Conservation (phyloP, 805 yeast genomes). For the Candida ulmi region DNA sequence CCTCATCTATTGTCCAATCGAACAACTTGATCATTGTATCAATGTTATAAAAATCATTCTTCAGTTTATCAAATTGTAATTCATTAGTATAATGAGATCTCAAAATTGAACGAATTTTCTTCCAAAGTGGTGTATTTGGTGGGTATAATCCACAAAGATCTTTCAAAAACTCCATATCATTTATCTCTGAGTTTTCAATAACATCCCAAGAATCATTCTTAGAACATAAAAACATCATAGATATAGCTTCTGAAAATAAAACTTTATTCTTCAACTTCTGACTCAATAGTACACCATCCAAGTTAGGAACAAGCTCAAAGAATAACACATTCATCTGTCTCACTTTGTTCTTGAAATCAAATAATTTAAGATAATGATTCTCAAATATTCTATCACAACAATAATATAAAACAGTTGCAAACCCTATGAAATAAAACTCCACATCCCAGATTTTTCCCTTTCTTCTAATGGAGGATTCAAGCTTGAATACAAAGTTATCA, state of each 20-base stretch:
- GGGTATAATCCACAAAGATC: conserved; percentile 7
- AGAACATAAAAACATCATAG: conserved; percentile 10
- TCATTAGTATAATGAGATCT: not conserved
- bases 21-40: conserved; percentile 4
- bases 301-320: conserved; percentile 12
- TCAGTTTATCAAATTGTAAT: conserved; percentile 1
- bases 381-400: conserved; percentile 8
- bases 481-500: conserved; percentile 15
- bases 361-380: conserved; percentile 8
- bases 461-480: conserved; percentile 14
- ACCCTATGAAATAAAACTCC: conserved; percentile 16
- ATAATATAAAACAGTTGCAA: conserved; percentile 14
- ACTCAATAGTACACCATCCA: conserved; percentile 5
- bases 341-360: conserved; percentile 14
- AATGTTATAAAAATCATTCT: conserved; percentile 5
- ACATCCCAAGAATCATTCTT: conserved; percentile 11
- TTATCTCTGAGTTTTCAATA: conserved; percentile 4
- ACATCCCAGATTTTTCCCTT: conserved; percentile 15
- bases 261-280: conserved; percentile 8
- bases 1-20: conserved; percentile 14
- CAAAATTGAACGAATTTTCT: conserved; percentile 2
- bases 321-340: conserved; percentile 6
- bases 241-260: conserved; percentile 14
- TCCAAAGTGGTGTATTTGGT: conserved; percentile 8
- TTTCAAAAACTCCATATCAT: conserved; percentile 11